Evolutionary conservation across 371 early-diverging fungal species (phyloP).

Genomic region (Mucor plumbeus): DNA sequence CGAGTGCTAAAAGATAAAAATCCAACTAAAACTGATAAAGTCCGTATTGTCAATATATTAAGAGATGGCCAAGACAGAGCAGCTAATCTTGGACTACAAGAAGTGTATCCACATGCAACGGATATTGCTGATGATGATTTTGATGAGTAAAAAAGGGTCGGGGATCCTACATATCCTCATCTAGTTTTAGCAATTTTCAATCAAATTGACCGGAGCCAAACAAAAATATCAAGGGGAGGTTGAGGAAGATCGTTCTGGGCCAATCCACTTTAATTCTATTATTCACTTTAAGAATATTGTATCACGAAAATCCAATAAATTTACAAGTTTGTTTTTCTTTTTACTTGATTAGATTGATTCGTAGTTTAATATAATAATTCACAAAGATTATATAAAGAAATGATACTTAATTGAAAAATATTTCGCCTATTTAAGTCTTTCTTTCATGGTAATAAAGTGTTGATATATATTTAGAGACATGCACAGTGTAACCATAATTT

Average conservation of each 20-base stretch:
- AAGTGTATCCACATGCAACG: constrained; percentile 25
- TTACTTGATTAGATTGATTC: no score
- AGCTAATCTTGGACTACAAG: neutral
- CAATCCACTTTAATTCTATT: neutral
- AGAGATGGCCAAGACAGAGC: constrained; percentile 44
- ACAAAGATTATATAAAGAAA: no score
- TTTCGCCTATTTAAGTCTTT: neutral
- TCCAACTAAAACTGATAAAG: constrained; percentile 36
- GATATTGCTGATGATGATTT: constrained; percentile 23
- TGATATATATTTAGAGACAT: neutral
- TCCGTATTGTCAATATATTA: constrained; percentile 38
- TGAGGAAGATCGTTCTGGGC: constrained; percentile 1
- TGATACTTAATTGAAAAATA: no score
- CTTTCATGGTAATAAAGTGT: neutral
- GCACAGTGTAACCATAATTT: constrained; percentile 11
- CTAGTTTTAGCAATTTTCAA: no score
- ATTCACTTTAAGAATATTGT: neutral
- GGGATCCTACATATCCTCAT: no score
- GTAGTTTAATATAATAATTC: no score
- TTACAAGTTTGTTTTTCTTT: no score
- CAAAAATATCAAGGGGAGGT: neutral
- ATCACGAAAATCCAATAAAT: neutral
- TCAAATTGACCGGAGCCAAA: neutral
- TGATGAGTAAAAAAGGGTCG: neutral
- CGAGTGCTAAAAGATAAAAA: constrained; percentile 19